Base-by-base conservation (phyloP, 768 basidiomycete species). In the Suillus cothurnatus region DNA sequence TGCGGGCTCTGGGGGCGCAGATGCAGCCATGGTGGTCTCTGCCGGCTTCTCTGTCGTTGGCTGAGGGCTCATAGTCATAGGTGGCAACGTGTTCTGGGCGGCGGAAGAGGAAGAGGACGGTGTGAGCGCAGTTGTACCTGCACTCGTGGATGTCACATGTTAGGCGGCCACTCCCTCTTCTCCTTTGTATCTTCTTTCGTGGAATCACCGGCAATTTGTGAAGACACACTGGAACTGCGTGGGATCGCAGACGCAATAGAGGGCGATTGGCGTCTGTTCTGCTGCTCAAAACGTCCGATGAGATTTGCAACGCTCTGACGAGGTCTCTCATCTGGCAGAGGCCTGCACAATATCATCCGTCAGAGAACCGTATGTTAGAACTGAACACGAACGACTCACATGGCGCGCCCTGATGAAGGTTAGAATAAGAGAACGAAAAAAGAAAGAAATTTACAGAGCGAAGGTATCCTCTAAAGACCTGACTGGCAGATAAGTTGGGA, bases 261-360 rank as follows among this genome's bases (percentile, higher is more conserved):
- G 12, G 79, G 69, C 5, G 86, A 78, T 70, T 86, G 84, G 59
- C 87, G 86, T 74, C 92, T 94, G 63, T 83, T 88, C 78, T 92
- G 89, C 70, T 86, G 91, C 76, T 95, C 93, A 70, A 95, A 95
- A 65, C 90, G 86, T 61, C 93, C 93, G 72, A 95, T 95, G 79
- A 95, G 89, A 74, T 94, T 95, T 68, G 93, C 93, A 57, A 95
- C 93, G 71, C 90, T 92, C 74, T 86, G 86, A 66, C 93, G 90
- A 58, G 93, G 92, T 73, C 90, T 86, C 80, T 95, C 93, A 82
- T 94, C 93, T 77, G 93, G 92, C 67, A 93, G 79, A 63, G 91
- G 90, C 93, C 92, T 94, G 72, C 67, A 69, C 67, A 45, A 45
- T 39, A 62, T 31, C 49, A 49, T 19, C 32, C 8, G 64, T 77